Percentiles rank a stretch among this genome's conserved stretches.
Evolutionary conservation across 331 rosid genomes (phyloP).

Genomic region (Rhamnella rubrinervis): DNA sequence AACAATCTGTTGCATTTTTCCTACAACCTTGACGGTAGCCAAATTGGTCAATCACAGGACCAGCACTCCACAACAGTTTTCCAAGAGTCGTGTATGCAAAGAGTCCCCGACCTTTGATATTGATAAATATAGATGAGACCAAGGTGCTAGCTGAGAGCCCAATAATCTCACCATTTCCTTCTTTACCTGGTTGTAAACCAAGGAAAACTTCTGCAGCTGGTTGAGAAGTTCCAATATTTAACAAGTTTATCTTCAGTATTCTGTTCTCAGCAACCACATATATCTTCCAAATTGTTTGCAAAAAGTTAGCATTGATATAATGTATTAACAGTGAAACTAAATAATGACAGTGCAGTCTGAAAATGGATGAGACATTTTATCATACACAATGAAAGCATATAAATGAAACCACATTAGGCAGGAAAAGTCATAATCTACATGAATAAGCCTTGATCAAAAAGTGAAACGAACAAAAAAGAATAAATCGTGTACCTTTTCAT

Average conservation of each 20-base stretch:
- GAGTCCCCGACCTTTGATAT: constrained; percentile 52
- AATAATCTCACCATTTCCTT: constrained; percentile 42
- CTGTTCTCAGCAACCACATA: constrained; percentile 71
- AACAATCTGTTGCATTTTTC: constrained; percentile 53
- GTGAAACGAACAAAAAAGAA: not conserved
- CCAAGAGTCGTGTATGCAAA: constrained; percentile 51
- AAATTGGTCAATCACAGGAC: constrained; percentile 65
- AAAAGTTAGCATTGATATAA: not conserved
- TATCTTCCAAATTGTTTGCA: constrained; percentile 44
- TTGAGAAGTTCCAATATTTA: constrained; percentile 32
- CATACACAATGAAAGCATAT: too few species aligned
- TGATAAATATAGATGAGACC: constrained; percentile 51
- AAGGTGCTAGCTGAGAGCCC: constrained; percentile 63
- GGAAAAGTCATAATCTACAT: too few species aligned
- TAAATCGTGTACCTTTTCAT: constrained; percentile 39
- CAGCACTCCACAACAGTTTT: constrained; percentile 62
- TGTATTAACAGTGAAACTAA: not conserved
- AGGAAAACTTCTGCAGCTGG: constrained; percentile 47
- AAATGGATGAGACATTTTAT: too few species aligned
- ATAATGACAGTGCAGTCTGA: too few species aligned
- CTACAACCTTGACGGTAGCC: constrained; percentile 75
- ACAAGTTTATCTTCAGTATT: constrained; percentile 50
- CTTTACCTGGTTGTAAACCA: constrained; percentile 41
- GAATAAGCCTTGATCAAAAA: too few species aligned
- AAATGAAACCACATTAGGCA: too few species aligned